Evolutionary conservation across 345 rosid genomes (phyloP), one percentile per base, ranked within the genome.

Genomic region (Schrenkiella parvula): DNA sequence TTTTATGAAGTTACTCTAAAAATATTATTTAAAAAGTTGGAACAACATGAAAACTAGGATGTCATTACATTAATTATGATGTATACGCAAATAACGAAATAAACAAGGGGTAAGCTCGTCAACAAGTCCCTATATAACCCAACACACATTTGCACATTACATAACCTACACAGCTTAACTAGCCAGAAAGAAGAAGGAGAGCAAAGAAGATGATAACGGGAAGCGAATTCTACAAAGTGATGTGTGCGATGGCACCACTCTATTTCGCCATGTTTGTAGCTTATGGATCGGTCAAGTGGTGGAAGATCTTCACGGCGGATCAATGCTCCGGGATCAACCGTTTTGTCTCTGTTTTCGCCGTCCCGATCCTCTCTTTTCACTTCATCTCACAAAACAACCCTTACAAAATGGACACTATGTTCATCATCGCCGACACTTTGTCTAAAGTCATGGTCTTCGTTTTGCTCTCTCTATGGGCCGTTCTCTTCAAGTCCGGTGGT

Each of bases 301-400:
- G 96, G 95, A 89, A 89, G 77, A 89, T 95, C 62, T 95, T 95
- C 86, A 80, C 92, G 8, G 90, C 93, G 0, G 87, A 85, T n/a
- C 99, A 95, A 70, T 95, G 99, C 73, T 89, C 99, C 6, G 99
- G 99, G 37, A 95, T 95, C 83, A 95, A 95, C 80, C 96, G 99
- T 21, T 95, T 95, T 53, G 99, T 95, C 42, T 97, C 99, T 21
- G 87, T 95, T 44, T 95, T 95, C 75, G 99, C 99, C 8, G 99
- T 95, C 44, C 99, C 99, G 0, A 84, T 95, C 26, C 91, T 95
- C 59, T 91, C 99, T 59, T 91, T 95, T 82, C 99, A 95, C 74
- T 91, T 83, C 82, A 80, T 85, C 25, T 80, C 84, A 15, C 53
- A 62, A 23, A 85, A 81, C 35, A n/a, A 85, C 41, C 85, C 82